Conservation (phyloP, 495 filamentous ascomycete genomes). For the Penicillium waksmanii region DNA sequence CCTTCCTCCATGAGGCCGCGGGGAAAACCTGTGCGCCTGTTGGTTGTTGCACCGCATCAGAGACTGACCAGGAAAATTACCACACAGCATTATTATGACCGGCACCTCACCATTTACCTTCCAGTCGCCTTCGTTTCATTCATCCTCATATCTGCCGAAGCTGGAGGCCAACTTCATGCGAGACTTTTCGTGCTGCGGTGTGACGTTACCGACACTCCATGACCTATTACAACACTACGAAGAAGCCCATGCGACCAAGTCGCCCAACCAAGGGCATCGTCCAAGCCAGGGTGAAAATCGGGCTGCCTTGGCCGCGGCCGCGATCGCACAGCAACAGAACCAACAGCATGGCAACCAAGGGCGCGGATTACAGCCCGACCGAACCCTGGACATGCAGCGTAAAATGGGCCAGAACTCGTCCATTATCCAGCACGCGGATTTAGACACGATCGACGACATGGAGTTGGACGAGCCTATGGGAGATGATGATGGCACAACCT, state of each 20-base stretch:
- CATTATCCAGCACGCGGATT: constrained; percentile 59
- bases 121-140: constrained; percentile 94
- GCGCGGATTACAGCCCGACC: constrained; percentile 45
- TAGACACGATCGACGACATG: constrained; percentile 93
- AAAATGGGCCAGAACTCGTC: constrained; percentile 48
- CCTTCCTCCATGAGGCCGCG: constrained; percentile 9
- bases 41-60: constrained; percentile 26
- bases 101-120: constrained; percentile 91
- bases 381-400: constrained; percentile 46
- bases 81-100: constrained; percentile 85
- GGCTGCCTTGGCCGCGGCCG: constrained; percentile 59
- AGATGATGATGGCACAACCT: constrained; percentile 62
- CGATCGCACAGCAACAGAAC: constrained; percentile 57
- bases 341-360: constrained; percentile 53
- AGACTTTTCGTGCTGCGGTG: constrained; percentile 91
- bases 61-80: constrained; percentile 33
- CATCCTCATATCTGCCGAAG: constrained; percentile 96
- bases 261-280: constrained; percentile 59
- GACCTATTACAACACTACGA: constrained; percentile 97
- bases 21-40: constrained; percentile 19
- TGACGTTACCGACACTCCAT: constrained; percentile 85
- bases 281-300: constrained; percentile 58
- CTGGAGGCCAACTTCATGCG: constrained; percentile 96
- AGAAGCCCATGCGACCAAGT: constrained; percentile 79
- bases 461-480: constrained; percentile 88